phyloP scores from a whole-genome alignment of 1,284 basidiomycete species.

The Irpex sp. region DNA sequence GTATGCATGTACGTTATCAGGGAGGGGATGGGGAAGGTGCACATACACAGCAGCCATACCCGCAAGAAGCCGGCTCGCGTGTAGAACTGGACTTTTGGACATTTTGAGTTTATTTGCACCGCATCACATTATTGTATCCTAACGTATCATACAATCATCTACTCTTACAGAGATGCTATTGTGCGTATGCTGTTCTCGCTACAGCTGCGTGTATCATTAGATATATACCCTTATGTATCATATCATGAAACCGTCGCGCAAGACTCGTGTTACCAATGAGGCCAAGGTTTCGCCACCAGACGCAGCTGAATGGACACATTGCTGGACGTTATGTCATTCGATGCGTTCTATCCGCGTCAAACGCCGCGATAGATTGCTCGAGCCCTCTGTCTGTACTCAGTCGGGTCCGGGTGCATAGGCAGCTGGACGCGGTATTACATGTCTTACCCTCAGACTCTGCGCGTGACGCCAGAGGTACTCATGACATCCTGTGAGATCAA shows the following conservation, averaged over 20 bases:
- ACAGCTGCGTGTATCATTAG: slow-evolving; percentile 13
- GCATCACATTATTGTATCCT: slow-evolving; percentile 8
- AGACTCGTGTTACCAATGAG: slow-evolving; percentile 5
- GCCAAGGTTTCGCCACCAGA: background rate
- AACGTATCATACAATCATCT: slow-evolving; percentile 10
- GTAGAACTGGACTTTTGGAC: slow-evolving; percentile 10
- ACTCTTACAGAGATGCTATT: background rate
- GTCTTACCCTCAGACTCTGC: background rate
- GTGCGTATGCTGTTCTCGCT: slow-evolving; percentile 8
- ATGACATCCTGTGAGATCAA: background rate
- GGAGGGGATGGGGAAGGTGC: slow-evolving; percentile 11
- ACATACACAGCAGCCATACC: background rate
- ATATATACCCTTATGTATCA: slow-evolving; percentile 8
- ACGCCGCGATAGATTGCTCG: background rate
- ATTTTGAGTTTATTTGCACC: slow-evolving; percentile 10
- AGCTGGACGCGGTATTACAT: background rate
- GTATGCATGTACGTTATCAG: background rate
- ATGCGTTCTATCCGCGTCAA: background rate
- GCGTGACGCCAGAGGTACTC: background rate
- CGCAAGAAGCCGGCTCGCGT: slow-evolving; percentile 3
- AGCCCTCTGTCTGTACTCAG: background rate
- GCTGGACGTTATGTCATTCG: background rate
- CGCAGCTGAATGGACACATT: background rate
- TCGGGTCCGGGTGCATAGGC: background rate
- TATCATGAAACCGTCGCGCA: background rate